These are phyloP conservation scores for Stramenopiles sp. DNA, from an alignment of 352 stramenopile genomes.

Conservation along the genomic window DNA sequence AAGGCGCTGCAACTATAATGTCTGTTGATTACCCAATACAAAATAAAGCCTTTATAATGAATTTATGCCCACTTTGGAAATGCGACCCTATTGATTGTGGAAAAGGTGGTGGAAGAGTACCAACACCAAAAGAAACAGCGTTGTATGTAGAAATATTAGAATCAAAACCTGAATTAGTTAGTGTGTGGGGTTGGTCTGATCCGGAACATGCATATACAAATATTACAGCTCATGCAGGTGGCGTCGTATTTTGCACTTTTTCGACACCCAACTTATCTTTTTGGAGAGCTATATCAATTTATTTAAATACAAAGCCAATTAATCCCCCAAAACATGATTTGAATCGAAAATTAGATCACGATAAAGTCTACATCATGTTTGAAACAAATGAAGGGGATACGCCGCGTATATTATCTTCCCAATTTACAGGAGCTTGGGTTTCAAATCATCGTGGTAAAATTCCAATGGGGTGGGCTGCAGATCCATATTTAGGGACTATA, in stretches of 20 bases:
- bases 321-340: not conserved
- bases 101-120: not conserved
- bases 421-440: not conserved
- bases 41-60: not conserved
- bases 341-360: not conserved
- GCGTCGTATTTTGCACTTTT: not conserved
- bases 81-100: not conserved
- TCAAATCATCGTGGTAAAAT: not conserved
- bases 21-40: not conserved
- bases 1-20: not conserved
- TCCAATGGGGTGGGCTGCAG: not conserved
- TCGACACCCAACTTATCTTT: not conserved
- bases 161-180: not conserved
- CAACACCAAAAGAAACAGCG: not conserved
- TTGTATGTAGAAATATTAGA: not conserved
- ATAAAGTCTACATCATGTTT: not conserved
- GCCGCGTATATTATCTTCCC: not conserved
- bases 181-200: not conserved
- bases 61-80: not conserved
- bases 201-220: not conserved
- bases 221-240: not conserved
- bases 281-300: not conserved
- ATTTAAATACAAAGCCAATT: too few relatives aligned
- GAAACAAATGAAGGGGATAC: slow-evolving; percentile 2
- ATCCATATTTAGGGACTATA: not conserved